Conservation (phyloP, 2,329 filamentous ascomycete genomes). For the Ceratocystis variospora region DNA sequence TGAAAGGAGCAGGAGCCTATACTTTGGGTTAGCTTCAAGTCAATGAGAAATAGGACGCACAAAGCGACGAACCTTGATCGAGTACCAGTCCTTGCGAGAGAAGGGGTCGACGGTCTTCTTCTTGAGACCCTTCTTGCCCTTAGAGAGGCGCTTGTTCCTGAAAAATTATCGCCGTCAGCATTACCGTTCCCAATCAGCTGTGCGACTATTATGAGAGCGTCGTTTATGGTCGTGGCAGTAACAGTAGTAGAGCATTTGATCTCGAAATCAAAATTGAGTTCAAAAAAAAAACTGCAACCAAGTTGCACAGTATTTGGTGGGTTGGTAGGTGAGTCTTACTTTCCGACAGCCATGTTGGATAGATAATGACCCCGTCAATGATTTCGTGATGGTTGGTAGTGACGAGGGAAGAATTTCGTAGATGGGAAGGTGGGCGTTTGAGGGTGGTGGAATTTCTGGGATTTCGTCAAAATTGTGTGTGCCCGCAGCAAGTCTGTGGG, state of each 20-base stretch:
- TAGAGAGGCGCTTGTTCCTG: constrained; percentile 99
- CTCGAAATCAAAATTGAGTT: neutral
- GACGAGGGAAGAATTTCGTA: constrained; percentile 19
- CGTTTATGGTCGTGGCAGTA: neutral
- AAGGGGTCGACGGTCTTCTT: constrained; percentile 98
- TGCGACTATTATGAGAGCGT: neutral
- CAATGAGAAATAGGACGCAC: neutral
- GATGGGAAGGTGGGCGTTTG: constrained; percentile 18
- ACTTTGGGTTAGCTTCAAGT: constrained; percentile 23
- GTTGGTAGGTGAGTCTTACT: constrained; percentile 31
- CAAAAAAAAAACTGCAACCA: too few relatives aligned
- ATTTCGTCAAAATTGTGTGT: constrained; percentile 19
- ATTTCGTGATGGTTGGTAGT: constrained; percentile 29
- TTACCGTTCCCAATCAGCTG: constrained; percentile 11
- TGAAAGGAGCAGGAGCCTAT: constrained; percentile 87
- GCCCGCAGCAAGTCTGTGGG: constrained; percentile 17
- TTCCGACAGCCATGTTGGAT: constrained; percentile 49
- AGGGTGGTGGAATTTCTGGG: constrained; percentile 19
- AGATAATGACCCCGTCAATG: constrained; percentile 33
- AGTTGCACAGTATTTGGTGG: neutral
- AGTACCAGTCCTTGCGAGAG: constrained; percentile 98
- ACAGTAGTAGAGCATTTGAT: constrained; percentile 1
- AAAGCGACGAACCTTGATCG: constrained; percentile 61
- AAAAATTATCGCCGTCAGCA: constrained; percentile 22
- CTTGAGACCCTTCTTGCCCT: constrained; percentile 99